These are phyloP conservation scores for Carex parvula DNA, from an alignment of 176 grass and related monocot genomes.

Conservation along the genomic window DNA sequence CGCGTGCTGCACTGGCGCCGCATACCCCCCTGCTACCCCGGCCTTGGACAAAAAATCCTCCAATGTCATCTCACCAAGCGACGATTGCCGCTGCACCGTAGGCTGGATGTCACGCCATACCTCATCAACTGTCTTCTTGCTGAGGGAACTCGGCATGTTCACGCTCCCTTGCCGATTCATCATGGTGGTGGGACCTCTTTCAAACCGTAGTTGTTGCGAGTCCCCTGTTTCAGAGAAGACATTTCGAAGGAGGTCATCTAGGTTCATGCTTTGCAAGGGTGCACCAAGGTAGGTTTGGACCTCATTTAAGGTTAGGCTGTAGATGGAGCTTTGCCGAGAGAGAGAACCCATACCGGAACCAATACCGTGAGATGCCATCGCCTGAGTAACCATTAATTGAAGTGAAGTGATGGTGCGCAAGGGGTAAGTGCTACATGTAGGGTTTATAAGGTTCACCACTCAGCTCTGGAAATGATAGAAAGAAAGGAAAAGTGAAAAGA, in stretches of 20 bases:
- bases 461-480: background rate
- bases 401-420: background rate
- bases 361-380: slow-evolving; percentile 60
- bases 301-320: slow-evolving; percentile 59
- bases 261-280: slow-evolving; percentile 68
- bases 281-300: slow-evolving; percentile 69
- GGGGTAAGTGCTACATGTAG: background rate
- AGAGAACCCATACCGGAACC: slow-evolving; percentile 27
- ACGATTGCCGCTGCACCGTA: slow-evolving; percentile 29
- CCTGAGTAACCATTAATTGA: slow-evolving; percentile 44
- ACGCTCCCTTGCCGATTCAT: slow-evolving; percentile 12
- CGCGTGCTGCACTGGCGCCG: slow-evolving; percentile 27
- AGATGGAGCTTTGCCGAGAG: slow-evolving; percentile 54
- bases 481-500: background rate
- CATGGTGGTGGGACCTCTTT: background rate
- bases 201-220: background rate
- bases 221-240: slow-evolving; percentile 34
- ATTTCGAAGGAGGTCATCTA: slow-evolving; percentile 59
- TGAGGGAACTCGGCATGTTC: slow-evolving; percentile 7
- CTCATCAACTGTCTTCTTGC: slow-evolving; percentile 65
- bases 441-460: background rate
- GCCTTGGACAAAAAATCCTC: slow-evolving; percentile 68
- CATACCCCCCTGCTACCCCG: slow-evolving; percentile 26
- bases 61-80: slow-evolving; percentile 70
- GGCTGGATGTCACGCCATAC: slow-evolving; percentile 81